Evolutionary conservation across 257 asterid genomes (phyloP).

Genomic region (Penstemon davidsonii): DNA sequence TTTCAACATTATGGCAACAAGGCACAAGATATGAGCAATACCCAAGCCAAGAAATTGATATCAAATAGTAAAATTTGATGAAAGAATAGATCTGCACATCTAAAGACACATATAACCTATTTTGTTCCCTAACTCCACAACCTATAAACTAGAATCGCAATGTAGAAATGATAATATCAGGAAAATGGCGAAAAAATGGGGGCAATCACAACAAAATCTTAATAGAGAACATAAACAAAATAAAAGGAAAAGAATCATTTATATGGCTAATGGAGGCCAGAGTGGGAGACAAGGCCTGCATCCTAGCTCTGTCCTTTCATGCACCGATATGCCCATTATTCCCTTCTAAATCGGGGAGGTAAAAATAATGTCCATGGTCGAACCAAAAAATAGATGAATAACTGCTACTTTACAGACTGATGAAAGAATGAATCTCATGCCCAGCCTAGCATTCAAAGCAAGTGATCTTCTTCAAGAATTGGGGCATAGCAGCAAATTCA

Average conservation of each 20-base stretch:
- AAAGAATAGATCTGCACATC: conserved; percentile 44
- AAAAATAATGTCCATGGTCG: conserved; percentile 44
- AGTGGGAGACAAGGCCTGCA: conserved; percentile 35
- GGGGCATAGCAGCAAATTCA: conserved; percentile 28
- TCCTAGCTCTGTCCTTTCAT: conserved; percentile 37
- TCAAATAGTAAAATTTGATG: conserved; percentile 25
- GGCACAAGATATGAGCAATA: neutral
- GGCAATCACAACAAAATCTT: conserved; percentile 34
- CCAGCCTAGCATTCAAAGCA: conserved; percentile 29
- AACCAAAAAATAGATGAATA: conserved; percentile 32
- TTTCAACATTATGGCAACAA: neutral
- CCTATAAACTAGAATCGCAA: conserved; percentile 32
- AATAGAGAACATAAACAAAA: conserved; percentile 27
- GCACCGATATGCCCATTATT: conserved; percentile 39
- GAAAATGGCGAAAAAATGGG: conserved; percentile 18
- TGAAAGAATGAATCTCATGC: conserved; percentile 42
- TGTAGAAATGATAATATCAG: conserved; percentile 18
- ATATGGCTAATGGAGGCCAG: conserved; percentile 37
- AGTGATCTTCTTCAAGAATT: conserved; percentile 29
- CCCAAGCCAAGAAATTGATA: neutral
- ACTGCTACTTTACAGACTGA: conserved; percentile 41
- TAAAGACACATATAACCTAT: conserved; percentile 33
- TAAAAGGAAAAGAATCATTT: conserved; percentile 41
- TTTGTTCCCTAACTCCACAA: conserved; percentile 34
- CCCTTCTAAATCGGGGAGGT: conserved; percentile 45